These are phyloP conservation scores for Litsea cubeba DNA, from an alignment of 164 flowering plant species.

Conservation along the genomic window DNA sequence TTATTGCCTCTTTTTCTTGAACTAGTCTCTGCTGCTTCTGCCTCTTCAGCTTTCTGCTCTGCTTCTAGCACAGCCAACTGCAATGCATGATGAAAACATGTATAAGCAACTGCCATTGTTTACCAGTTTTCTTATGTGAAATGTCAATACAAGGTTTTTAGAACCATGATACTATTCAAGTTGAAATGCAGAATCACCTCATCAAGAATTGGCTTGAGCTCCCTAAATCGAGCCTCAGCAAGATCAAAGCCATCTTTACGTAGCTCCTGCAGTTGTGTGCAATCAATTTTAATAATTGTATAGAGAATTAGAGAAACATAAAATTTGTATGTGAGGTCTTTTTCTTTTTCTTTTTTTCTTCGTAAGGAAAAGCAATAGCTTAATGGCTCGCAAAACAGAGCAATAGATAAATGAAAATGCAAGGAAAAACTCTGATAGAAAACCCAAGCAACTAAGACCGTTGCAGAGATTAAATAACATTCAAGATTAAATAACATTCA, in stretches of 20 bases:
- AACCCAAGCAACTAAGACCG: no score
- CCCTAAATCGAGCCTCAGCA: conserved; percentile 79
- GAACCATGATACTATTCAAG: not conserved
- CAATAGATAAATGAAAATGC: not conserved
- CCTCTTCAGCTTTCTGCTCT: conserved; percentile 96
- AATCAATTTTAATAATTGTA: not conserved
- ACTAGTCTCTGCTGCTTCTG: conserved; percentile 65
- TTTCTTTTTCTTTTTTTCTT: no score
- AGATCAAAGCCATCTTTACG: conserved; percentile 99
- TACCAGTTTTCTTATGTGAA: not conserved
- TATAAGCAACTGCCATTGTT: not conserved
- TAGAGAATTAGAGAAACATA: not conserved
- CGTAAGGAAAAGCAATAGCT: not conserved
- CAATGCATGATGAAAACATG: conserved; percentile 8
- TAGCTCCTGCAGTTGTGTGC: conserved; percentile 52
- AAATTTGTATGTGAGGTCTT: not conserved
- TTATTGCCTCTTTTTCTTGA: conserved; percentile 68
- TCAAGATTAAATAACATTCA: not conserved
- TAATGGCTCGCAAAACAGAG: not conserved
- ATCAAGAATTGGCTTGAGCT: conserved; percentile 92
- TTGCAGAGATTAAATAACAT: no score
- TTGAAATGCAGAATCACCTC: conserved; percentile 45
- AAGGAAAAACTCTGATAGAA: not conserved
- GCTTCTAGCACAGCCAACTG: conserved; percentile 84
- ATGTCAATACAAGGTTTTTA: not conserved